Evolutionary conservation across 1,284 basidiomycete species (phyloP).

Genomic region (Papiliotrema fonsecae): DNA sequence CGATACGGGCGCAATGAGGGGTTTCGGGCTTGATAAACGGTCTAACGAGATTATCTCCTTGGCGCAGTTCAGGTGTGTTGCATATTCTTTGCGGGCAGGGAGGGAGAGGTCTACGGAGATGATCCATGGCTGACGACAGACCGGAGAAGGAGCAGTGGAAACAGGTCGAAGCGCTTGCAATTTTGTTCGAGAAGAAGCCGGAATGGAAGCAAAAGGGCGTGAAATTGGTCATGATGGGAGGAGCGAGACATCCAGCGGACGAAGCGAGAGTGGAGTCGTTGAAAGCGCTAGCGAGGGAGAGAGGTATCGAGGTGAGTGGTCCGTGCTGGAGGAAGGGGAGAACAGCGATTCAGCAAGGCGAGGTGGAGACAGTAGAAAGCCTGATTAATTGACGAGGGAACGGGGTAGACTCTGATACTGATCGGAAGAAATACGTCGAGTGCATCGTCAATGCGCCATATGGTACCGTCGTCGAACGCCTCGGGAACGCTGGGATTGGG

Average conservation of each 20-base stretch:
- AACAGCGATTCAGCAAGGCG: no score
- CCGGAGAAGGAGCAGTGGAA: constrained; percentile 92
- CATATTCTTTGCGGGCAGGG: not conserved
- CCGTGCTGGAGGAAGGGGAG: no score
- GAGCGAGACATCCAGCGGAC: constrained; percentile 73
- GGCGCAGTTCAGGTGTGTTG: constrained; percentile 76
- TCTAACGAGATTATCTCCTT: constrained; percentile 73
- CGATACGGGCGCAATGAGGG: constrained; percentile 69
- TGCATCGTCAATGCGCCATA: constrained; percentile 84
- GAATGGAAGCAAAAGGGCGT: constrained; percentile 47
- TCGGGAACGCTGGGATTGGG: constrained; percentile 73
- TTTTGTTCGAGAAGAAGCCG: constrained; percentile 60
- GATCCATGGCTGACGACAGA: constrained; percentile 16
- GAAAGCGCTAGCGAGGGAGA: constrained; percentile 56
- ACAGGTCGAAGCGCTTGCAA: constrained; percentile 68
- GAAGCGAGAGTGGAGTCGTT: constrained; percentile 63
- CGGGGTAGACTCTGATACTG: constrained; percentile 1
- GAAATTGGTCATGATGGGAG: constrained; percentile 62
- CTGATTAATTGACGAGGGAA: no score
- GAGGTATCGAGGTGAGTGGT: constrained; percentile 62
- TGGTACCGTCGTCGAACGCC: constrained; percentile 60
- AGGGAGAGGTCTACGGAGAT: no score
- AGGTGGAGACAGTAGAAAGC: no score
- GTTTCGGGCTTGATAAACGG: constrained; percentile 59
- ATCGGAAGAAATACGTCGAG: constrained; percentile 59